These are phyloP conservation scores for Marchantia polymorpha DNA, from an alignment of 225 moss, liverwort and hornwort species.

Conservation along the genomic window DNA sequence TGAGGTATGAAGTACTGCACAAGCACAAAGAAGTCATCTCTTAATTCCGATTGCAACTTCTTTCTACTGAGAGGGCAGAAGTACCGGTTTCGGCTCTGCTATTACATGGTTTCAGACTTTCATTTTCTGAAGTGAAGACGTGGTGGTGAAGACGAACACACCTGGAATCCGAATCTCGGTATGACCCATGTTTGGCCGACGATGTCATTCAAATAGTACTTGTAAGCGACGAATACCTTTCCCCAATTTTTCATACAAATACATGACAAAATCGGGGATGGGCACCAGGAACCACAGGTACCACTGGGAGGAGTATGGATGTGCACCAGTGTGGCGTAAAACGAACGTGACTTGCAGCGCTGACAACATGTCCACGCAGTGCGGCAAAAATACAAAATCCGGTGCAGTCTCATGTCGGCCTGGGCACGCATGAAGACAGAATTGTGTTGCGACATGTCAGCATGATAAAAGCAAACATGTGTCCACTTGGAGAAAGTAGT, in stretches of 20 bases:
- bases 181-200: constrained; percentile 71
- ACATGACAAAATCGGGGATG: background rate
- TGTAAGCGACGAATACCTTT: constrained; percentile 53
- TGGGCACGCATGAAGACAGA: constrained; percentile 8
- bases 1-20: constrained; percentile 56
- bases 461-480: background rate
- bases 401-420: constrained; percentile 53
- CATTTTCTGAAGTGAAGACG: background rate
- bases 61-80: background rate
- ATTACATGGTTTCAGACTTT: too few species aligned
- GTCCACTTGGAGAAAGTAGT: too few species aligned
- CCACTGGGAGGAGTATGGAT: constrained; percentile 56
- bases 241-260: constrained; percentile 53
- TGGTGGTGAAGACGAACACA: constrained; percentile 10
- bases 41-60: background rate
- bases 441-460: too few species aligned
- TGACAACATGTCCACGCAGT: constrained; percentile 70
- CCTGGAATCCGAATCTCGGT: constrained; percentile 77
- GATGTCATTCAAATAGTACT: constrained; percentile 41
- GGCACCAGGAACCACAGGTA: constrained; percentile 52
- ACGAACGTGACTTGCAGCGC: constrained; percentile 71
- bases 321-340: constrained; percentile 52
- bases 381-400: constrained; percentile 73
- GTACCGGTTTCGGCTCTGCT: too few species aligned
- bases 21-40: background rate